Base-by-base conservation (phyloP, 2,329 filamentous ascomycete species). In the Pseudocercospora pini-densiflorae region DNA sequence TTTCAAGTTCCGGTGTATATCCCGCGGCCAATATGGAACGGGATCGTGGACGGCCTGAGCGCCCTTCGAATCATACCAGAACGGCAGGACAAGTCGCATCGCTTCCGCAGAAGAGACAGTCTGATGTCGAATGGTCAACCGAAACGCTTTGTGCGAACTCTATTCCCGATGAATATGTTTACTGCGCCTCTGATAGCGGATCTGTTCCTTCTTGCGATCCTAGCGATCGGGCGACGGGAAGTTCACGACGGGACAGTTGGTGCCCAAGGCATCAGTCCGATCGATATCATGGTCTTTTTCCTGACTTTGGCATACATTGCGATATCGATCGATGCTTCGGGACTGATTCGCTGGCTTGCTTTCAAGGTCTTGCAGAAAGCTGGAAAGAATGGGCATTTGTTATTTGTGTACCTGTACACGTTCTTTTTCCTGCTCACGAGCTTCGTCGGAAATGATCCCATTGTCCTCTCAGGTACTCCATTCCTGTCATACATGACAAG, bases 401-500 rank as follows among this genome's bases (percentile, higher is more conserved):
- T 93, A 1, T 93, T 90, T 80, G 88, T 92, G 76, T 92, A 90
- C 74, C 86, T 92, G 3, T 92, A 92, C 72, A 78, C 82, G 43
- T 92, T 93, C 80, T 92, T 92, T 80, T 92, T 92, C 69, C 76
- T 77, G 4, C 77, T 92, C 0, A 89, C 89, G 1, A 87, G 81
- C 73, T 90, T 90, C 71, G 89, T 92, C 59, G 90, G 90, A 7
- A 93, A 92, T 65, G 90, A 93, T 70, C 90, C 90, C 0, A 89
- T 92, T 68, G 91, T 92, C 61, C 79, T 92, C 0, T 92, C 90
- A 0, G 90, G 90, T 1, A 93, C 90, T 0, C 86, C 90, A 0
- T 92, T 92, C 63, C 83, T 92, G 12, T 88, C 90, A 2, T 93
- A 93, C 77, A 91, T 93, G 89, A 92, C 90, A 0, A 83, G 89